These are phyloP conservation scores for Wickerhamomyces rabaulensis DNA, from an alignment of 805 yeast genomes.

Conservation along the genomic window DNA sequence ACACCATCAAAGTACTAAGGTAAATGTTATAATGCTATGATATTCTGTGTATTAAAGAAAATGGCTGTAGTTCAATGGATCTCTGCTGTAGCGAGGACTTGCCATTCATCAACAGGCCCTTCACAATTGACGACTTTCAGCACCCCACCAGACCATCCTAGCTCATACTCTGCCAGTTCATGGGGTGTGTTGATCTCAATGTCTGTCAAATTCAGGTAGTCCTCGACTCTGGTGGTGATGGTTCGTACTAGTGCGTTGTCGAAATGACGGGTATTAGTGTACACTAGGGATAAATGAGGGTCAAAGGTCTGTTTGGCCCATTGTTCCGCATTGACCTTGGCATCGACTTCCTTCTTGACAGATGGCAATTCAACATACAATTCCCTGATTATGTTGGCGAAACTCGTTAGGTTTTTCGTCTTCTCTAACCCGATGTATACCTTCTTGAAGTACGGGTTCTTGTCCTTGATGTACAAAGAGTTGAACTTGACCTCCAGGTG, in stretches of 20 bases:
- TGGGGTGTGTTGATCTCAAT: constrained; percentile 9
- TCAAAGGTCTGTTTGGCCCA: constrained; percentile 57
- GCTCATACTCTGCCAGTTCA: constrained; percentile 21
- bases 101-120: constrained; percentile 70
- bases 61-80: constrained; percentile 18
- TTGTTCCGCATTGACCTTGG: constrained; percentile 40
- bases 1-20: constrained; percentile 18
- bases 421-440: constrained; percentile 17
- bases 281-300: constrained; percentile 71
- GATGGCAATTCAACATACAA: constrained; percentile 45
- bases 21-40: too few relatives aligned
- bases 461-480: constrained; percentile 12
- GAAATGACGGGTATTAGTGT: constrained; percentile 59
- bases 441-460: constrained; percentile 20
- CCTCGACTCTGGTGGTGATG: constrained; percentile 59
- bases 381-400: constrained; percentile 47
- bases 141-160: constrained; percentile 64
- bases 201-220: constrained; percentile 41
- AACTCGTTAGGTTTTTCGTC: constrained; percentile 25
- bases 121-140: constrained; percentile 60
- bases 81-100: constrained; percentile 45
- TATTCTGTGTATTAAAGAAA: background rate
- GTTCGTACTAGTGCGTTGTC: constrained; percentile 62
- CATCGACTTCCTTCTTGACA: constrained; percentile 23
- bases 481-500: constrained; percentile 11